Percentiles rank a stretch among this genome's conserved stretches.
These are phyloP conservation scores for Teunomyces tritomae DNA, from an alignment of 805 yeast genomes.

Conservation along the genomic window DNA sequence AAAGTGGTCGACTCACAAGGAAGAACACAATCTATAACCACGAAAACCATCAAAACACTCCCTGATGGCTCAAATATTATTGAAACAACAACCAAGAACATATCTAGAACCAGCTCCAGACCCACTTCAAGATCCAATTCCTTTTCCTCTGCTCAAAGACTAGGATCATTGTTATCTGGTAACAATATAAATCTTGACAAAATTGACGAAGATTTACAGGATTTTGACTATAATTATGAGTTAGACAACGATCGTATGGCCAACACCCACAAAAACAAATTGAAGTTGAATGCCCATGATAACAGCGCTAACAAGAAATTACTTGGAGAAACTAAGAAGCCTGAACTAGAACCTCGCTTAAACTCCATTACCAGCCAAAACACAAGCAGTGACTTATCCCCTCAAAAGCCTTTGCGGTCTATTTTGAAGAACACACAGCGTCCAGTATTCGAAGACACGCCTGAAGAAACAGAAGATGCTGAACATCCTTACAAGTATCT, in stretches of 20 bases:
- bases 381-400: slow-evolving; percentile 9
- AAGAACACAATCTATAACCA: slow-evolving; percentile 38
- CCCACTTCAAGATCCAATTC: slow-evolving; percentile 21
- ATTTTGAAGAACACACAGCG: slow-evolving; percentile 28
- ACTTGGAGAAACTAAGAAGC: not conserved
- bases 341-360: not conserved
- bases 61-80: slow-evolving; percentile 44
- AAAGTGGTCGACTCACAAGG: slow-evolving; percentile 40
- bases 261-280: not conserved
- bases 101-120: slow-evolving; percentile 34
- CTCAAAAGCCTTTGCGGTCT: slow-evolving; percentile 31
- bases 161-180: slow-evolving; percentile 20
- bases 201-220: slow-evolving; percentile 43
- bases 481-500: slow-evolving; percentile 5
- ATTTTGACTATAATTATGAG: slow-evolving; percentile 41
- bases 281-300: not conserved
- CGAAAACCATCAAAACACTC: slow-evolving; percentile 33
- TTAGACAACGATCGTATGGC: slow-evolving; percentile 21
- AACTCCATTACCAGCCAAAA: not conserved
- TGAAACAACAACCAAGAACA: slow-evolving; percentile 42
- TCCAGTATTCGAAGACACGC: slow-evolving; percentile 6
- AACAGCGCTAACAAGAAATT: not conserved
- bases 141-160: slow-evolving; percentile 13
- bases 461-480: slow-evolving; percentile 4
- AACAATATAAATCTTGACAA: slow-evolving; percentile 27